Conservation (phyloP, 306 rosid species). For the Pyrus communis region DNA sequence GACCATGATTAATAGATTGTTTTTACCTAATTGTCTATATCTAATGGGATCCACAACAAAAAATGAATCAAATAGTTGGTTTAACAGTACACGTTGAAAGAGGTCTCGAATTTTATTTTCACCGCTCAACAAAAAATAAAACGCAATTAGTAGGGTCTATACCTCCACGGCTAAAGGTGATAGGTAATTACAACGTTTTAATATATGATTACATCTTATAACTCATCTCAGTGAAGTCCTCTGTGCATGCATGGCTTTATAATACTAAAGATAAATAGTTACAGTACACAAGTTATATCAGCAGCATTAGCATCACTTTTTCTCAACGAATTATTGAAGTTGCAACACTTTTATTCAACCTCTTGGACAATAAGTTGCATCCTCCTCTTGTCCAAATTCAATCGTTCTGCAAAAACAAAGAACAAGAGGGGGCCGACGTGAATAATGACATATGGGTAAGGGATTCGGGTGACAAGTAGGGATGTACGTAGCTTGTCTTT, state of each 20-base stretch:
- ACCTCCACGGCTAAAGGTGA: too few relatives aligned
- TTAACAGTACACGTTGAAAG: too few relatives aligned
- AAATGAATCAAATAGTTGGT: background rate
- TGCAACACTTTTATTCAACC: background rate
- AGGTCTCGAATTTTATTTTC: too few relatives aligned
- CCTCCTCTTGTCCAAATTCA: background rate
- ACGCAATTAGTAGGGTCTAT: too few relatives aligned
- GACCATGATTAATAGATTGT: background rate
- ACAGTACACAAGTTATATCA: too few relatives aligned
- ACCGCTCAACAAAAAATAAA: too few relatives aligned
- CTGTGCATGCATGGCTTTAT: too few relatives aligned
- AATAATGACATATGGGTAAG: background rate
- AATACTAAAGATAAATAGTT: too few relatives aligned
- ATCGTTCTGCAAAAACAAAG: background rate
- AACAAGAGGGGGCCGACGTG: background rate
- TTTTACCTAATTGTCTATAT: background rate
- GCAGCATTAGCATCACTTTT: too few relatives aligned
- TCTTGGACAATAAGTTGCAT: background rate
- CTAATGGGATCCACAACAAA: background rate
- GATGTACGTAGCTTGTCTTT: background rate
- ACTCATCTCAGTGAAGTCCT: too few relatives aligned
- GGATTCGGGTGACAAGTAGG: background rate
- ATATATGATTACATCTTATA: too few relatives aligned
- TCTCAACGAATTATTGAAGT: background rate
- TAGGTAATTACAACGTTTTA: too few relatives aligned